Conservation (phyloP, 148 eudicot genomes). For the Camellia lanceoleosa region DNA sequence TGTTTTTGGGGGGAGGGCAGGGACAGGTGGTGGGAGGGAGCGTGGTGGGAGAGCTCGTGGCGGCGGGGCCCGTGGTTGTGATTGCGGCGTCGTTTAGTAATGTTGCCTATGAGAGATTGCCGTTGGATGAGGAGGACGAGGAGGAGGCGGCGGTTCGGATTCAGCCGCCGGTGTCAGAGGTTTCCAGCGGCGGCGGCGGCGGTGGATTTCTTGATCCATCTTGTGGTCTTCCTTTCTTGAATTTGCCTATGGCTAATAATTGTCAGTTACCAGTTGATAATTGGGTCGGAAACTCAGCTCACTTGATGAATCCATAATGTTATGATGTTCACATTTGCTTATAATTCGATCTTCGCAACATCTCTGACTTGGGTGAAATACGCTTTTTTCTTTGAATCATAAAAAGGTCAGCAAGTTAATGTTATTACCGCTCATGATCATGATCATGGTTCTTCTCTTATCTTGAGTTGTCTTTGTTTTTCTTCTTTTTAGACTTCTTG, state of each 20-base stretch:
- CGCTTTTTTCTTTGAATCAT: conserved; percentile 7
- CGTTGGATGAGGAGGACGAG: conserved; percentile 44
- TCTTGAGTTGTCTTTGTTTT: background rate
- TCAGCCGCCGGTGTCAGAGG: conserved; percentile 29
- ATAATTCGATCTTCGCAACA: no score
- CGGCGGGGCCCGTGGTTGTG: conserved; percentile 68
- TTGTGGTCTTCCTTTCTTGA: conserved; percentile 59
- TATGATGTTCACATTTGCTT: no score
- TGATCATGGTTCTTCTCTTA: background rate
- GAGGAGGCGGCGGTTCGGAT: conserved; percentile 44
- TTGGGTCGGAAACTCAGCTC: conserved; percentile 41
- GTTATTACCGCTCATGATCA: background rate
- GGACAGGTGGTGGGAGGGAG: conserved; percentile 77
- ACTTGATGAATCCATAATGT: background rate
- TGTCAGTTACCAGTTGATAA: conserved; percentile 52
- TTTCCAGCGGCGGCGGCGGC: conserved; percentile 15
- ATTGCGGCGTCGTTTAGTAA: conserved; percentile 70
- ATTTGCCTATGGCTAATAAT: conserved; percentile 56
- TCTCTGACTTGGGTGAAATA: background rate
- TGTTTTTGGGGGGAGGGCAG: conserved; percentile 76
- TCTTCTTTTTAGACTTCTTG: background rate
- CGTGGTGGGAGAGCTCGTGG: conserved; percentile 65
- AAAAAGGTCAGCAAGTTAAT: conserved; percentile 10
- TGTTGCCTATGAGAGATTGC: conserved; percentile 67
- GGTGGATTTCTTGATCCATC: conserved; percentile 47